Conservation (phyloP, 371 early-diverging fungal species). For the Homolaphlyctis polyrhiza region DNA sequence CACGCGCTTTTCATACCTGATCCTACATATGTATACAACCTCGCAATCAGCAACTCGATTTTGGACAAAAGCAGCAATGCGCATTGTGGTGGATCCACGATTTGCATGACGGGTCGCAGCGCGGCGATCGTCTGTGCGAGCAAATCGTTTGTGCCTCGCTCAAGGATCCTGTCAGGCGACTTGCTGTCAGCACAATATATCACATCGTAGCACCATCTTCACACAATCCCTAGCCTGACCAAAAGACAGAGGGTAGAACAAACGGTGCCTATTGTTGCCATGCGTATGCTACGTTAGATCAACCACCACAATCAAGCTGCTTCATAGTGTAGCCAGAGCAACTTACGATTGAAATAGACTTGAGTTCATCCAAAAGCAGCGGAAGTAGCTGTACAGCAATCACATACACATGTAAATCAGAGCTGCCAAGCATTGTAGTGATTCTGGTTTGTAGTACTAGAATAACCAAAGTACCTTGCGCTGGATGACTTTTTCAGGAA, state of each 20-base stretch:
- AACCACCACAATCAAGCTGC: not conserved
- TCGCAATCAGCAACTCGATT: not conserved
- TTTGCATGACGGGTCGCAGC: not conserved
- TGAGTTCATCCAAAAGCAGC: slow-evolving; percentile 5
- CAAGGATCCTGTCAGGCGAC: too few relatives aligned
- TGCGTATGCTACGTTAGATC: not conserved
- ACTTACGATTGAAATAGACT: slow-evolving; percentile 4
- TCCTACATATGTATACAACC: not conserved
- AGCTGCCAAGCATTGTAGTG: too few relatives aligned
- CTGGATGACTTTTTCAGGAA: slow-evolving; percentile 1
- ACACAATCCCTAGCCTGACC: not conserved
- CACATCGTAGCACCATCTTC: too few relatives aligned
- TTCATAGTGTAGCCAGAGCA: not conserved
- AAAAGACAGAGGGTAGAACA: slow-evolving; percentile 8
- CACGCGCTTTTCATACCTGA: not conserved
- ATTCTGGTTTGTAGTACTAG: not conserved
- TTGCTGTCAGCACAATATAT: too few relatives aligned
- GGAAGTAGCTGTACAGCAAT: not conserved
- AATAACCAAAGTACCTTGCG: slow-evolving; percentile 3
- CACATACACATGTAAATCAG: too few relatives aligned
- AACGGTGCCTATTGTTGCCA: slow-evolving; percentile 4
- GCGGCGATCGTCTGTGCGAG: not conserved
- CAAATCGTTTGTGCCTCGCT: not conserved
- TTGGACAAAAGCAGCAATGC: not conserved
- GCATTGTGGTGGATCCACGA: slow-evolving; percentile 4